Percentiles rank a stretch among this genome's conserved stretches.
Evolutionary conservation across 495 filamentous ascomycete species (phyloP).

Genomic region (Neurospora tetraspora): DNA sequence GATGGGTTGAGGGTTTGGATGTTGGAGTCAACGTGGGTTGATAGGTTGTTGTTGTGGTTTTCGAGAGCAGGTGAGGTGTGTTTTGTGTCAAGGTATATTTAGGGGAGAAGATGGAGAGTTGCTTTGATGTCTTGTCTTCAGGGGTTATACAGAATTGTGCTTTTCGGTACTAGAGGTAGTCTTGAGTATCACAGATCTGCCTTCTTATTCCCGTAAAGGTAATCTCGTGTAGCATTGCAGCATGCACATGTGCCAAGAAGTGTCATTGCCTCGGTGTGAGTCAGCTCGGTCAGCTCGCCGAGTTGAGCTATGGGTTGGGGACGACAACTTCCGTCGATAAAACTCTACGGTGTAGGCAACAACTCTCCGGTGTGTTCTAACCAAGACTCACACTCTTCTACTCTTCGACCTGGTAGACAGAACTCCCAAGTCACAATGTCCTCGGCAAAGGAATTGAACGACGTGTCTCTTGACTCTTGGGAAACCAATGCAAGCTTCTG

Average conservation of each 20-base stretch:
- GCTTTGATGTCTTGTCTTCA: background rate
- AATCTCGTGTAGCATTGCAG: background rate
- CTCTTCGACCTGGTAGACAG: background rate
- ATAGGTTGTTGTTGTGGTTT: too few species aligned
- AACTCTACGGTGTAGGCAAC: background rate
- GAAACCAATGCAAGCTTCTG: conserved; percentile 26
- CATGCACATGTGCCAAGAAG: background rate
- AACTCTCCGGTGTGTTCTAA: background rate
- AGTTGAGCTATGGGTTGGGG: background rate
- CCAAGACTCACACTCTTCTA: background rate
- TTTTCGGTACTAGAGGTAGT: too few species aligned
- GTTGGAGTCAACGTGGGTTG: too few species aligned
- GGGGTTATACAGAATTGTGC: too few species aligned
- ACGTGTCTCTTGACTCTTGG: conserved; percentile 20
- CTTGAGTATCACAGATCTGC: background rate
- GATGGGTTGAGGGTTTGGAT: background rate
- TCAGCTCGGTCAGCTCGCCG: background rate
- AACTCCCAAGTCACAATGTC: background rate
- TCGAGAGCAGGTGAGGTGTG: background rate
- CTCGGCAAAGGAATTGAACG: background rate
- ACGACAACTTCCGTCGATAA: background rate
- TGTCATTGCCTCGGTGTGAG: background rate
- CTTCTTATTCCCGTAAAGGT: background rate
- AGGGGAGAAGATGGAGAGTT: background rate
- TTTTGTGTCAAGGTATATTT: background rate